Evolutionary conservation across 1,284 basidiomycete genomes (phyloP).

Genomic region (Salmacisia buchloeana): DNA sequence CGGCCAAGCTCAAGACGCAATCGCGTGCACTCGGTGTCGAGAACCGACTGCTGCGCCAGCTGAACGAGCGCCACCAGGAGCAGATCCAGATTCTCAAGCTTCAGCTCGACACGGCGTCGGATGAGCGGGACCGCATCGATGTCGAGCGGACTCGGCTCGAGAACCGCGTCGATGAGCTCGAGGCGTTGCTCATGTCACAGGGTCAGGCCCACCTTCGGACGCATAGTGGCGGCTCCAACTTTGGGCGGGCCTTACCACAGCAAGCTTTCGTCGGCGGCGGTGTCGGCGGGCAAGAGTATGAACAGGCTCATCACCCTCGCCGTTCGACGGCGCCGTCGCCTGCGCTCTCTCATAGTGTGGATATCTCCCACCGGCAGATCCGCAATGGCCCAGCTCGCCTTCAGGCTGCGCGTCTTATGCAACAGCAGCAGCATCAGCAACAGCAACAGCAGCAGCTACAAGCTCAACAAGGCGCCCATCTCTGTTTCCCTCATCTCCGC

Average conservation of each 20-base stretch:
- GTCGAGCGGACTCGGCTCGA: not conserved
- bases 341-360: no score
- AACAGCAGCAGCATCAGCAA: constrained; percentile 5
- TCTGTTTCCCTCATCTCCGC: no score
- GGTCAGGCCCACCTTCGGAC: not conserved
- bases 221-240: not conserved
- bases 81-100: not conserved
- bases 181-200: not conserved
- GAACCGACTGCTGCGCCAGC: constrained; percentile 28
- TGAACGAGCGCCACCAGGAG: constrained; percentile 12
- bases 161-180: not conserved
- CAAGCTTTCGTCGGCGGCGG: no score
- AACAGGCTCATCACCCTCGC: no score
- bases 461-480: no score
- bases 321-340: no score
- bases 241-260: no score
- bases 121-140: constrained; percentile 4
- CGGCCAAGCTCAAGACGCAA: constrained; percentile 37
- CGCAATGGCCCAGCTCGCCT: not conserved
- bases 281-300: no score
- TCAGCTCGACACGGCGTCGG: not conserved
- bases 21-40: constrained; percentile 32
- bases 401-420: not conserved
- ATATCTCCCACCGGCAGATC: no score
- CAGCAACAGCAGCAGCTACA: not conserved